Conservation (phyloP, 2,329 filamentous ascomycete genomes). For the Alternaria sp. region DNA sequence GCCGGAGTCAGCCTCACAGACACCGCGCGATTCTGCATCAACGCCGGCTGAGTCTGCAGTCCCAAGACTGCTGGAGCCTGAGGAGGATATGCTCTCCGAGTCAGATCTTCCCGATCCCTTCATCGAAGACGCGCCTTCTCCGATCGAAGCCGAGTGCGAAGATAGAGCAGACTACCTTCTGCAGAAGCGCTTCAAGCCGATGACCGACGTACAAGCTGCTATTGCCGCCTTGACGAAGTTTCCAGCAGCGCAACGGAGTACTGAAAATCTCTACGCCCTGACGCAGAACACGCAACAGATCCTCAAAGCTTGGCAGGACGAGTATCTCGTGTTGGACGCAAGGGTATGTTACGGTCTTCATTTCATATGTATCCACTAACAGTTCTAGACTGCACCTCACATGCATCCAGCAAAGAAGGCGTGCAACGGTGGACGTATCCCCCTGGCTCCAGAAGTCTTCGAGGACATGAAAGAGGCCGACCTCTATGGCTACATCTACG, state of each 20-base stretch:
- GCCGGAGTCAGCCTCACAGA: conserved; percentile 31
- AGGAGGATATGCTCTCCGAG: conserved; percentile 45
- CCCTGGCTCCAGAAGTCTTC: conserved; percentile 56
- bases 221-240: conserved; percentile 53
- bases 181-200: conserved; percentile 49
- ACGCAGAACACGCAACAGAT: conserved; percentile 61
- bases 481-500: conserved; percentile 66
- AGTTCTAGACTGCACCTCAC: conserved; percentile 56
- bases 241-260: conserved; percentile 52
- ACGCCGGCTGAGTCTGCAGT: conserved; percentile 31
- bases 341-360: conserved; percentile 28
- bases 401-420: conserved; percentile 59
- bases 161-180: conserved; percentile 52
- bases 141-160: conserved; percentile 44
- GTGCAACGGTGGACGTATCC: conserved; percentile 55
- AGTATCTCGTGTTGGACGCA: conserved; percentile 63
- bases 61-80: conserved; percentile 34
- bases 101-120: conserved; percentile 48
- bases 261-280: conserved; percentile 61
- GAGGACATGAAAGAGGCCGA: conserved; percentile 67
- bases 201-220: conserved; percentile 52
- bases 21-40: conserved; percentile 31
- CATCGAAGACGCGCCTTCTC: conserved; percentile 33
- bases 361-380: conserved; percentile 28
- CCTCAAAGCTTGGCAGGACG: conserved; percentile 63